Base-by-base conservation (phyloP, 1,139 yeast species). In the Taiozyma sp. region DNA sequence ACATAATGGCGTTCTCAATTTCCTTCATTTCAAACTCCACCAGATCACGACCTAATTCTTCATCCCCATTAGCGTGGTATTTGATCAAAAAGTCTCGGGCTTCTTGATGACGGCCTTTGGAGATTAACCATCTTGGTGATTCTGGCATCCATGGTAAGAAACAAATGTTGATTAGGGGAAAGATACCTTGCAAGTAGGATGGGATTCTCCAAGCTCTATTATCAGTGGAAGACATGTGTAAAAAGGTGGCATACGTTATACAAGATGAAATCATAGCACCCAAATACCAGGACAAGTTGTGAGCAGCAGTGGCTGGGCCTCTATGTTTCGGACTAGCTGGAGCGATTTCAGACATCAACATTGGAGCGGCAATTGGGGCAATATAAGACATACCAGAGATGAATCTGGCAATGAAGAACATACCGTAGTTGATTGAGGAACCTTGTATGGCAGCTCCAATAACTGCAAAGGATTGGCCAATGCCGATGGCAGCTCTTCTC, bases 81-180 rank as follows among this genome's bases (percentile, higher is more conserved):
- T 68, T 70, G 24, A 56, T 47, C 49, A 76, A 63, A 46, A 70
- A 49, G 49, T 65, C 61, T 68, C 74, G 76, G 28, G 91, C 93
- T 52, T 77, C 76, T 13, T 75, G 85, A 47, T 76, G 67, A 50
- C 68, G 69, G 52, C 76, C 80, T 48, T 68, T 73, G 51, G 81
- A 78, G 53, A 84, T 76, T 62, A 77, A 75, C 69, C 70, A 87
- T 71, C 95, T 78, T 56, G 95, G 91, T 39, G 91, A 81, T 68
- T 87, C 95, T 49, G 95, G 95, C 65, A 74, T 58, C 30, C 65
- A 51, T 43, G 56, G 66, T n/a, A 55, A 55, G 50, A 72, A 67
- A 1, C 79, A 79, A 13, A 61, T 19, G 50, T 67, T 71, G 30
- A 69, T n/a, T 4, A 64, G 24, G 2, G 77, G 73, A 51, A 68